Conservation (phyloP, 768 basidiomycete species). For the Pleurotus pulmonarius region DNA sequence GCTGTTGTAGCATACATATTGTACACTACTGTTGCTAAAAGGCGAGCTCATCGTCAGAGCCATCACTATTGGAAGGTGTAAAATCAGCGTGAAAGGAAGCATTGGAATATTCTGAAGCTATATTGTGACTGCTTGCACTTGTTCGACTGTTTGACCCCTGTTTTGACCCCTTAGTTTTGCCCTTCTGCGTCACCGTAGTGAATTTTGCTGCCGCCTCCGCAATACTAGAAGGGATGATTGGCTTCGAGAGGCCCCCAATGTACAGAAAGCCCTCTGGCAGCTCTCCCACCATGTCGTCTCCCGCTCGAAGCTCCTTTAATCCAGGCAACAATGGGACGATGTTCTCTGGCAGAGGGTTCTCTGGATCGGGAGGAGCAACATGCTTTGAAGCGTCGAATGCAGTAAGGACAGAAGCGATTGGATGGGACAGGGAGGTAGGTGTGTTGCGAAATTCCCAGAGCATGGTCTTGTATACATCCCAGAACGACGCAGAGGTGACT, state of each 20-base stretch:
- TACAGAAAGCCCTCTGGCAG: conserved; percentile 7
- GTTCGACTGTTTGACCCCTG: no score
- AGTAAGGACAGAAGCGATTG: background rate
- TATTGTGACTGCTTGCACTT: no score
- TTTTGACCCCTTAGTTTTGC: no score
- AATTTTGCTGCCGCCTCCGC: background rate
- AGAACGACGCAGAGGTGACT: conserved; percentile 17
- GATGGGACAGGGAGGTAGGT: background rate
- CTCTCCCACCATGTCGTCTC: conserved; percentile 11
- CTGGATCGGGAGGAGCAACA: background rate
- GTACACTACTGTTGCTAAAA: background rate
- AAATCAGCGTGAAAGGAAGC: background rate
- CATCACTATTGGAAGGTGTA: background rate
- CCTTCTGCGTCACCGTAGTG: no score
- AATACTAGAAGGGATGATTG: background rate
- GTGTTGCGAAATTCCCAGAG: background rate
- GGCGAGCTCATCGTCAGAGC: background rate
- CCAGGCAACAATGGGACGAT: conserved; percentile 8
- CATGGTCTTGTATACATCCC: conserved; percentile 11
- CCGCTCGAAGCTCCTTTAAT: conserved; percentile 10
- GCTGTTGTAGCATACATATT: background rate
- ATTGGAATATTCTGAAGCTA: no score
- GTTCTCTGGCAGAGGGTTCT: background rate
- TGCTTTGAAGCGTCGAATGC: background rate
- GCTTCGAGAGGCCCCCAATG: background rate